Conservation (phyloP, 495 filamentous ascomycete species). For the Niebla homalea region DNA sequence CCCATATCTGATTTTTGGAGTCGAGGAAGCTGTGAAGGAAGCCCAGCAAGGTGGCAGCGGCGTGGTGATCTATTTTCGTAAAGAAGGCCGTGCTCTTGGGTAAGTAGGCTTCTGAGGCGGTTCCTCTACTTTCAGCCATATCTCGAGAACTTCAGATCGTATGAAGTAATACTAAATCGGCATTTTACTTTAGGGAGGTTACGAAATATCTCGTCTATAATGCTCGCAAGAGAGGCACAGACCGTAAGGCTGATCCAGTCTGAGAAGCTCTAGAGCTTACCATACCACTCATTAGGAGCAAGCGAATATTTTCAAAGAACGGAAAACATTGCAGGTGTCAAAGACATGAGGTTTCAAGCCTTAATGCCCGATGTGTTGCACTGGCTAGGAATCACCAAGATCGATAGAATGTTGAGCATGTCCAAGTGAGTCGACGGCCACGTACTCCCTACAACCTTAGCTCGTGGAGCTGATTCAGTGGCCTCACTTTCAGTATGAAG, state of each 20-base stretch:
- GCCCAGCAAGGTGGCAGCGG: slow-evolving; percentile 90
- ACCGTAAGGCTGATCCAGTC: slow-evolving; percentile 29
- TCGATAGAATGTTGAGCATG: slow-evolving; percentile 98
- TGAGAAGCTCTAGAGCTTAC: not conserved
- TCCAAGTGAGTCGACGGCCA: slow-evolving; percentile 53
- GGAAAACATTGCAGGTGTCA: slow-evolving; percentile 93
- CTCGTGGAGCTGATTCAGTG: not conserved
- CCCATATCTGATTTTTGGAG: slow-evolving; percentile 91
- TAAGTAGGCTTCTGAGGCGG: no score
- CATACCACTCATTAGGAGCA: slow-evolving; percentile 64
- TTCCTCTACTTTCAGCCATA: no score
- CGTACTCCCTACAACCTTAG: not conserved
- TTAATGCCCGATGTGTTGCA: slow-evolving; percentile 91
- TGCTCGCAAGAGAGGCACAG: slow-evolving; percentile 41
- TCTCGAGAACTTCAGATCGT: no score
- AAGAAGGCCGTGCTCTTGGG: slow-evolving; percentile 56
- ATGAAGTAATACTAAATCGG: no score
- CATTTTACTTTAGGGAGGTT: slow-evolving; percentile 64
- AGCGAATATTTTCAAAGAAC: slow-evolving; percentile 97
- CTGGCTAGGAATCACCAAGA: slow-evolving; percentile 97
- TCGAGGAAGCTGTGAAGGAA: slow-evolving; percentile 92
- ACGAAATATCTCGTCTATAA: slow-evolving; percentile 98
- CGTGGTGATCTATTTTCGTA: slow-evolving; percentile 98
- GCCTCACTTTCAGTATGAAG: slow-evolving; percentile 61
- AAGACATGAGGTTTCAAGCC: slow-evolving; percentile 99